Percentiles rank a stretch among this genome's conserved stretches.
Evolutionary conservation across 1,284 basidiomycete genomes (phyloP).

Genomic region (Ustilago crameri): DNA sequence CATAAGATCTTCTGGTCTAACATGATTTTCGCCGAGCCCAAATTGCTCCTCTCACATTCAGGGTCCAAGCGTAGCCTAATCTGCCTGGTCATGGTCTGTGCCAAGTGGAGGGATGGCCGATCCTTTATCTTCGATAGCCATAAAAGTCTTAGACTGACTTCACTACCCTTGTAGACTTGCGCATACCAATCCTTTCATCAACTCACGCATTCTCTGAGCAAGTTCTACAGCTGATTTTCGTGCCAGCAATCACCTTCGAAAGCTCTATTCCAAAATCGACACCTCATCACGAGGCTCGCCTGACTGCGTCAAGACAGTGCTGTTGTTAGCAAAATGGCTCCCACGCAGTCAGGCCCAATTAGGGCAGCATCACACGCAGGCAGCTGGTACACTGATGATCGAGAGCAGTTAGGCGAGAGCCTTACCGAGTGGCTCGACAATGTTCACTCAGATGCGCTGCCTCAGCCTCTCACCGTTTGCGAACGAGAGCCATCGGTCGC

Average conservation of each 20-base stretch:
- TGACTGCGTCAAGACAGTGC: background rate
- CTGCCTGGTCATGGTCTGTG: background rate
- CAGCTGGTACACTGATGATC: constrained; percentile 84
- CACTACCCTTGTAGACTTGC: too few species aligned
- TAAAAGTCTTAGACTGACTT: background rate
- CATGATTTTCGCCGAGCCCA: background rate
- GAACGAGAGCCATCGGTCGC: constrained; percentile 15
- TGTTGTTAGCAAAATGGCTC: constrained; percentile 17
- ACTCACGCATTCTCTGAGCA: too few species aligned
- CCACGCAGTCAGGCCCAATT: constrained; percentile 6
- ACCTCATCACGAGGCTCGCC: background rate
- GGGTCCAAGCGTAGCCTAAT: constrained; percentile 19
- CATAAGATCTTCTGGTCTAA: too few species aligned
- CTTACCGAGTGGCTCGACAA: constrained; percentile 39
- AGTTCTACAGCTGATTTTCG: too few species aligned
- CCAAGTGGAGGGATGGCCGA: background rate
- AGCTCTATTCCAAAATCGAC: background rate
- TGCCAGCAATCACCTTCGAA: background rate
- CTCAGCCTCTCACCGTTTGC: constrained; percentile 18
- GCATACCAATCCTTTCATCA: too few species aligned
- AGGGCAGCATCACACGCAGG: constrained; percentile 83
- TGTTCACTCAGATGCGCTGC: constrained; percentile 10
- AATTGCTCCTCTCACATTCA: constrained; percentile 10
- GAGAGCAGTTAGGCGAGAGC: constrained; percentile 69
- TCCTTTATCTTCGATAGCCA: too few species aligned